A percentile compares a stretch with the other conserved stretches of the same genome.
These are phyloP conservation scores for Thyridium curvatum DNA, from an alignment of 2,329 filamentous ascomycete genomes.

Conservation along the genomic window DNA sequence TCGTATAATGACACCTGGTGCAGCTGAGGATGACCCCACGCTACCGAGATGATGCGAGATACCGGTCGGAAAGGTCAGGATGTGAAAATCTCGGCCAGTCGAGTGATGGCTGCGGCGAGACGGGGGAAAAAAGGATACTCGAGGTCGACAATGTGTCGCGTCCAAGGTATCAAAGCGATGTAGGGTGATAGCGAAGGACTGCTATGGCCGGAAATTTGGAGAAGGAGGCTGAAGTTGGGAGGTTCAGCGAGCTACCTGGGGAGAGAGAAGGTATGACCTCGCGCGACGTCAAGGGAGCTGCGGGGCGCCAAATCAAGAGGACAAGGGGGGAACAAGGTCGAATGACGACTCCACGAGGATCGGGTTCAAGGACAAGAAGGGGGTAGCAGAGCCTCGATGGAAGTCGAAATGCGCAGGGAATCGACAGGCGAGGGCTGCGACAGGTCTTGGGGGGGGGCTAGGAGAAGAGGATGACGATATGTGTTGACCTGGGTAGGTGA, in stretches of 20 bases:
- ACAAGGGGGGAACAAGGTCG: not conserved
- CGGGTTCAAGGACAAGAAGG: not conserved
- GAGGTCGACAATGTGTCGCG: too few relatives aligned
- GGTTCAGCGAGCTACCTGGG: not conserved
- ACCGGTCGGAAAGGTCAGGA: constrained; percentile 7
- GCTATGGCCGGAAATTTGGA: not conserved
- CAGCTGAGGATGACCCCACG: constrained; percentile 18
- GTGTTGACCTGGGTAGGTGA: too few relatives aligned
- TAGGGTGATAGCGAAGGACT: too few relatives aligned
- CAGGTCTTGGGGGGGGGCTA: too few relatives aligned
- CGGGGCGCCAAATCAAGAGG: not conserved
- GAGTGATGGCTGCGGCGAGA: constrained; percentile 2
- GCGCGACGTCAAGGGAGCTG: not conserved
- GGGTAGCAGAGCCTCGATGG: not conserved
- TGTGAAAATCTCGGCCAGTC: constrained; percentile 1
- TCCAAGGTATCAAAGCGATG: too few relatives aligned
- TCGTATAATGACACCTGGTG: constrained; percentile 46
- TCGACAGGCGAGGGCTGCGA: too few relatives aligned
- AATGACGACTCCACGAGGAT: not conserved
- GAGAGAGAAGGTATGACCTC: not conserved
- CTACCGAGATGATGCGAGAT: constrained; percentile 10
- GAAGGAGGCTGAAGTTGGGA: not conserved
- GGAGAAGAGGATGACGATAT: too few relatives aligned
- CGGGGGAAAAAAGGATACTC: too few relatives aligned
- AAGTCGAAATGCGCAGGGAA: too few relatives aligned